phyloP scores from a whole-genome alignment of 176 grass and related monocot genomes.

The Guadua angustifolia region DNA sequence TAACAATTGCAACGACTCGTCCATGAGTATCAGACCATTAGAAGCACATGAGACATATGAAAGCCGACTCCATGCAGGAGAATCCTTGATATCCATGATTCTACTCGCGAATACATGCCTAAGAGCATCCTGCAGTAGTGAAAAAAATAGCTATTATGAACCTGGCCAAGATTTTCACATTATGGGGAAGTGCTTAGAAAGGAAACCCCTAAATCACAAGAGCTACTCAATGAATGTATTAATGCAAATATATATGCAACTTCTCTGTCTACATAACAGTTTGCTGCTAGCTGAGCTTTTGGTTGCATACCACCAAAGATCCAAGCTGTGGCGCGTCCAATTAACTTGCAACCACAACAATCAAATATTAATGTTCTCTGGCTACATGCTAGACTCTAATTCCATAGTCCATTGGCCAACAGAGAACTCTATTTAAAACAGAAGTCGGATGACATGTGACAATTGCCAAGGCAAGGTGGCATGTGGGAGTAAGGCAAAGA shows the following conservation, averaged over 20 bases:
- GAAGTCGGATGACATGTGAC: not conserved
- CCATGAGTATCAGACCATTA: slow-evolving; percentile 89
- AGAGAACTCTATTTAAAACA: slow-evolving; percentile 4
- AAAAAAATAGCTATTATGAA: slow-evolving; percentile 35
- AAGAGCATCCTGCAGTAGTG: slow-evolving; percentile 76
- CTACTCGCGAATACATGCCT: slow-evolving; percentile 92
- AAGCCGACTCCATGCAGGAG: slow-evolving; percentile 78
- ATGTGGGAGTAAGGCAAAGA: not conserved
- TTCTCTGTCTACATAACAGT: slow-evolving; percentile 9
- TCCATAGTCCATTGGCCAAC: slow-evolving; percentile 11
- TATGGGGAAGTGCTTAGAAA: not conserved
- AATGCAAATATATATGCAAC: slow-evolving; percentile 9
- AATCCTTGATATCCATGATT: slow-evolving; percentile 93
- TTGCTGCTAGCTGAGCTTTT: slow-evolving; percentile 36
- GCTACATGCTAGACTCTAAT: not conserved
- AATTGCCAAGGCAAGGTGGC: not conserved
- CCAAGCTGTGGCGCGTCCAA: slow-evolving; percentile 4
- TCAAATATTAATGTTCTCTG: slow-evolving; percentile 32
- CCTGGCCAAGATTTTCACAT: slow-evolving; percentile 12
- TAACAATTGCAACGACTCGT: slow-evolving; percentile 91
- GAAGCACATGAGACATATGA: slow-evolving; percentile 85
- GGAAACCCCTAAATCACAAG: not conserved
- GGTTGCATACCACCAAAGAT: slow-evolving; percentile 8
- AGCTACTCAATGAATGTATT: not conserved
- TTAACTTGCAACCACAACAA: slow-evolving; percentile 14